Evolutionary conservation across 1,139 yeast species (phyloP).

Genomic region (Yamadazyma pseudoaaseri): DNA sequence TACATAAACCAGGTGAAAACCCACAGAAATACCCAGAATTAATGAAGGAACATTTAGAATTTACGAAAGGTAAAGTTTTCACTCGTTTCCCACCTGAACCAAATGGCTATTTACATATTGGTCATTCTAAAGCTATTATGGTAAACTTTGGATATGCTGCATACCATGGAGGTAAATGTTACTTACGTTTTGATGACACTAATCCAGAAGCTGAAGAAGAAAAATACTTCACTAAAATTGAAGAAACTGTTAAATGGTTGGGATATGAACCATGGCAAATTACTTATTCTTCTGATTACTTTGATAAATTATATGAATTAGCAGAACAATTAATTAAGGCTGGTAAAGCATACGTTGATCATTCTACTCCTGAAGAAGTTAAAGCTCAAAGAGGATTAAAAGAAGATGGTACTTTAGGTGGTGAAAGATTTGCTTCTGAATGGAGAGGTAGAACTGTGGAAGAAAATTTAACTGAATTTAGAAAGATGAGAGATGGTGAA

Average conservation of each 20-base stretch:
- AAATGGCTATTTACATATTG: constrained; percentile 93
- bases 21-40: constrained; percentile 86
- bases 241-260: constrained; percentile 85
- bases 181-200: constrained; percentile 93
- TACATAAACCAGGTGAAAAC: constrained; percentile 94
- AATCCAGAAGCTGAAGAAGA: constrained; percentile 99
- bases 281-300: constrained; percentile 95
- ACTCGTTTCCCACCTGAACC: constrained; percentile 99
- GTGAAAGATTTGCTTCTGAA: constrained; percentile 79
- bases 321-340: constrained; percentile 75
- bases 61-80: constrained; percentile 77
- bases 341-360: constrained; percentile 87
- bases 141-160: constrained; percentile 95
- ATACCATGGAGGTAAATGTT: constrained; percentile 80
- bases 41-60: constrained; percentile 73
- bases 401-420: constrained; percentile 91
- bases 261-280: constrained; percentile 92
- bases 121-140: constrained; percentile 97
- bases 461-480: constrained; percentile 74
- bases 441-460: constrained; percentile 72
- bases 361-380: constrained; percentile 90
- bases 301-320: constrained; percentile 79
- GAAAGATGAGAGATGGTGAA: constrained; percentile 87
- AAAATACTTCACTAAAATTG: constrained; percentile 78
- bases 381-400: constrained; percentile 86